Percentiles rank a stretch among this genome's conserved stretches.
phyloP scores from a whole-genome alignment of 2,329 filamentous ascomycete species.

The Ceratocystis alfenasii region DNA sequence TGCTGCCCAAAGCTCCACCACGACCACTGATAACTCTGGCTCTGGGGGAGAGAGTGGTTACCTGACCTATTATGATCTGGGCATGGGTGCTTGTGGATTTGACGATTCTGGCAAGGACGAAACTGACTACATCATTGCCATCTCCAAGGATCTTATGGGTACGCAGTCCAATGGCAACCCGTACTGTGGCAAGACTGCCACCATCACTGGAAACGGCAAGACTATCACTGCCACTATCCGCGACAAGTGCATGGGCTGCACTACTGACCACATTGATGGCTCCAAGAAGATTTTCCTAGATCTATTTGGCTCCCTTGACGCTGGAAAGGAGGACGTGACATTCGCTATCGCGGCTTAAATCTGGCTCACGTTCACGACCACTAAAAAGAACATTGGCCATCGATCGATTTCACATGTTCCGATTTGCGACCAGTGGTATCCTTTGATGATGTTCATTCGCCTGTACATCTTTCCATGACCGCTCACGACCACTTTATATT shows the following conservation, averaged over 20 bases:
- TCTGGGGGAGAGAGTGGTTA: slow-evolving; percentile 40
- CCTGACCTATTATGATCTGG: slow-evolving; percentile 62
- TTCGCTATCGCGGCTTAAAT: slow-evolving; percentile 39
- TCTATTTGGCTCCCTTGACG: slow-evolving; percentile 37
- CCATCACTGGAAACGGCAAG: slow-evolving; percentile 49
- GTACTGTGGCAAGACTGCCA: slow-evolving; percentile 57
- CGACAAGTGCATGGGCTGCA: slow-evolving; percentile 68
- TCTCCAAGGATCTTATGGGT: slow-evolving; percentile 55
- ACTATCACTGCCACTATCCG: slow-evolving; percentile 46
- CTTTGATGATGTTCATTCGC: slow-evolving; percentile 5
- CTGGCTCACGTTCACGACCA: not conserved
- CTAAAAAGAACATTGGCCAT: not conserved
- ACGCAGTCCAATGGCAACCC: slow-evolving; percentile 52
- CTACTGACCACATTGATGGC: slow-evolving; percentile 45
- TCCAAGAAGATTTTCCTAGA: slow-evolving; percentile 44
- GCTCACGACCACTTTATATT: slow-evolving; percentile 11
- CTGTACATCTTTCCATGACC: slow-evolving; percentile 14
- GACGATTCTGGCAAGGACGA: slow-evolving; percentile 46
- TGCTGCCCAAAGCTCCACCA: slow-evolving; percentile 6
- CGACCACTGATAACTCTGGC: slow-evolving; percentile 18
- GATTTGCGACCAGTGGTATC: not conserved
- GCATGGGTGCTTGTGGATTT: slow-evolving; percentile 55
- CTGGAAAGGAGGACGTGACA: slow-evolving; percentile 33
- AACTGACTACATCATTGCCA: slow-evolving; percentile 53
- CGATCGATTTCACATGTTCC: not conserved